Base-by-base conservation (phyloP, 164 flowering plant species). In the Macadamia integrifolia region DNA sequence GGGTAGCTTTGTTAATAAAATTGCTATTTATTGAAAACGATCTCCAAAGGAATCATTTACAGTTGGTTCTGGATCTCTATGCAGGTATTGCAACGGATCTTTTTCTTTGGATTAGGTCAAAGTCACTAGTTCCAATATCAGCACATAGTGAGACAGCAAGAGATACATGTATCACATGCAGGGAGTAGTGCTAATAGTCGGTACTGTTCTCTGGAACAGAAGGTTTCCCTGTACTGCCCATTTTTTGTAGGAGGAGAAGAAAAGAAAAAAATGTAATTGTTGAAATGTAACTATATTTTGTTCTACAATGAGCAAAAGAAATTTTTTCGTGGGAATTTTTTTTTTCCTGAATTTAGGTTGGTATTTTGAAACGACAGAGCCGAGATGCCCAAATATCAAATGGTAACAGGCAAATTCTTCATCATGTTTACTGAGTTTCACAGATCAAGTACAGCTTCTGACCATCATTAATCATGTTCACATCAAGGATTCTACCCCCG, bases 401-500 rank as follows among this genome's bases (percentile, higher is more conserved):
- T 17, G 40, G 40, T 35, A 11, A 14, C 57, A 53, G 15, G 57
- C 18, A 14, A 14, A 53, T 11, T 53, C 1, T 53, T 53, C 18
- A 23, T 23, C 23, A 53, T 53, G 57, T 11, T 17, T 66, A 69
- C 17, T 69, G 65, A 58, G 81, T 72, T 69, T 80, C 77, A 50
- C 63, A 57, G 29, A 80, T 77, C 74, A 91, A 69, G 69, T 87
- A 90, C 78, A 94, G 77, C 75, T 88, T 90, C 70, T 94, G 96
- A 43, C 83, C 86, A 75, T 92, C 89, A 55, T 53, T 60, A 28
- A 94, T 90, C 93, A 91, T 78, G 61, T 81, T 76, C 10, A 79
- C 76, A 70, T 90, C 95, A n/a, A 75, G 72, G 64, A 94, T 87
- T 81, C 79, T 82, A 69, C 96, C 96, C 30, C 65, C 95, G 70